Conservation (phyloP, 176 grass and related monocot genomes). For the Guadua angustifolia region DNA sequence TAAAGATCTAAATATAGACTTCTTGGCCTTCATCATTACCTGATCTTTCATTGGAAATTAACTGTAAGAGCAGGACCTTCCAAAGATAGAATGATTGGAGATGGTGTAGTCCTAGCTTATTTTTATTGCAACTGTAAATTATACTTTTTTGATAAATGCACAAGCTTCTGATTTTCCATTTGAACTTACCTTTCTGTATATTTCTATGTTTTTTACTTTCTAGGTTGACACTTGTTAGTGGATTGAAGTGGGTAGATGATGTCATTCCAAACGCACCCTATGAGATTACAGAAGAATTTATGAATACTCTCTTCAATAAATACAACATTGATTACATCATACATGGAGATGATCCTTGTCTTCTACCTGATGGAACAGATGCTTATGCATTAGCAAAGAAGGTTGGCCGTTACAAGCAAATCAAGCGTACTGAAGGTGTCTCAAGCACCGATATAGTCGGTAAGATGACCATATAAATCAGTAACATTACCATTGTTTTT, state of each 20-base stretch:
- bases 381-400: conserved; percentile 88
- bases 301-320: conserved; percentile 90
- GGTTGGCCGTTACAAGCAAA: conserved; percentile 90
- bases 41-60: conserved; percentile 6
- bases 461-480: conserved; percentile 47
- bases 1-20: background rate
- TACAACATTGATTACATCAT: conserved; percentile 87
- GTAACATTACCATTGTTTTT: conserved; percentile 10
- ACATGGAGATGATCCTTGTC: conserved; percentile 94
- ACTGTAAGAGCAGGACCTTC: background rate
- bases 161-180: background rate
- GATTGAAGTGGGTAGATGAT: conserved; percentile 93
- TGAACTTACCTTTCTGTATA: background rate
- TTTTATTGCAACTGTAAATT: background rate
- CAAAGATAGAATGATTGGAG: background rate
- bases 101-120: background rate
- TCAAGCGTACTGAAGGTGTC: conserved; percentile 90
- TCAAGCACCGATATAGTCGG: conserved; percentile 92
- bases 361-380: conserved; percentile 83
- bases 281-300: conserved; percentile 89
- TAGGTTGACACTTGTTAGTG: conserved; percentile 85
- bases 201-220: conserved; percentile 22
- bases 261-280: conserved; percentile 81
- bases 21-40: background rate
- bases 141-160: background rate